Percentiles rank a stretch among this genome's conserved stretches.
Conservation (phyloP, 2,329 filamentous ascomycete species). For the Neonectria magnoliae region DNA sequence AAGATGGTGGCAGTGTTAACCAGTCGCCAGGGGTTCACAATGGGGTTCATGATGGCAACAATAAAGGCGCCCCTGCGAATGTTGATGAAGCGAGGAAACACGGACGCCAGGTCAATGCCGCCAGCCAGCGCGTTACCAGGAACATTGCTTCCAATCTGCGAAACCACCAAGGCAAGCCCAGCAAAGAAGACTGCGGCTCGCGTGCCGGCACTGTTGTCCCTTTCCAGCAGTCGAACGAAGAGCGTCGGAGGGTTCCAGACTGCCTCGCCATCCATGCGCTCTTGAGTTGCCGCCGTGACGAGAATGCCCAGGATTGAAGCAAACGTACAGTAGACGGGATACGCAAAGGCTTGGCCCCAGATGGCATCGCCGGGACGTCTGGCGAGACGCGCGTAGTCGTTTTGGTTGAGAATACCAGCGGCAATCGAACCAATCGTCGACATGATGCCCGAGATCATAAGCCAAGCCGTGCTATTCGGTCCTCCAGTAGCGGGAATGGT, state of each 20-base stretch:
- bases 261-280: constrained; percentile 47
- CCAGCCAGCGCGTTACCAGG: constrained; percentile 51
- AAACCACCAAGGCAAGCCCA: constrained; percentile 48
- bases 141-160: constrained; percentile 51
- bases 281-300: constrained; percentile 52
- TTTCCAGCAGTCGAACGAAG: constrained; percentile 45
- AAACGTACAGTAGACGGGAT: constrained; percentile 50
- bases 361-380: constrained; percentile 46
- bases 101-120: constrained; percentile 52
- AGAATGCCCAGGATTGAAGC: constrained; percentile 53
- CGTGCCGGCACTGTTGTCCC: constrained; percentile 45
- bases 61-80: constrained; percentile 52
- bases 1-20: constrained; percentile 51
- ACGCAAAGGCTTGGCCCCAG: constrained; percentile 48
- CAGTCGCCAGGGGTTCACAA: constrained; percentile 52
- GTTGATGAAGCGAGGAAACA: constrained; percentile 51
- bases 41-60: constrained; percentile 47
- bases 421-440: constrained; percentile 52
- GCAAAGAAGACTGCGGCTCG: constrained; percentile 52
- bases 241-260: constrained; percentile 53
- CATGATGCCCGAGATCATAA: constrained; percentile 50
- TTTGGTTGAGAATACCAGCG: constrained; percentile 52
- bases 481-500: constrained; percentile 41
- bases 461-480: constrained; percentile 47
- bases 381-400: constrained; percentile 51